Conservation (phyloP, 2,329 filamentous ascomycete species). For the Sporothrix brunneoviolacea region DNA sequence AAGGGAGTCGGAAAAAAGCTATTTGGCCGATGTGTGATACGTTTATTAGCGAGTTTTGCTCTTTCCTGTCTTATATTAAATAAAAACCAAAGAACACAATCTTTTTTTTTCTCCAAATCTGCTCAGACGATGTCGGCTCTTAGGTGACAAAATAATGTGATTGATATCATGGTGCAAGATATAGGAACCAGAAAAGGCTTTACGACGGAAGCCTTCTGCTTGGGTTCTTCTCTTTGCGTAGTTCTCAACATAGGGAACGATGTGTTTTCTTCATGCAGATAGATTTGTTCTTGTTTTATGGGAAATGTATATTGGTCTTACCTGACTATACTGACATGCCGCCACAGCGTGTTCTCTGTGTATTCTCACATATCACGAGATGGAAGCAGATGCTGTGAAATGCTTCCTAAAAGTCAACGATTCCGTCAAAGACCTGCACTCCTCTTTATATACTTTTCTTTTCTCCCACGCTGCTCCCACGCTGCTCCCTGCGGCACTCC, state of each 20-base stretch:
- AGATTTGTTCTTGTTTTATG: not conserved
- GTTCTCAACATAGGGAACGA: constrained; percentile 19
- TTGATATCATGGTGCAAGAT: constrained; percentile 12
- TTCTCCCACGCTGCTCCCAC: too few species aligned
- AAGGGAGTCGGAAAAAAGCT: not conserved
- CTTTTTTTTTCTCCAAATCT: not conserved
- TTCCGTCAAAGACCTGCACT: too few species aligned
- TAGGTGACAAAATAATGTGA: constrained; percentile 14
- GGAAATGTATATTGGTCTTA: too few species aligned
- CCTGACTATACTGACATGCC: too few species aligned
- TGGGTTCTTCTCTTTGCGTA: not conserved
- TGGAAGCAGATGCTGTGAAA: too few species aligned
- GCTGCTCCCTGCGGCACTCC: too few species aligned
- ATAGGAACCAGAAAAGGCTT: not conserved
- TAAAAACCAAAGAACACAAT: not conserved
- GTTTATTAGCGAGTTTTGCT: constrained; percentile 10
- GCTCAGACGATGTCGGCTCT: constrained; percentile 22
- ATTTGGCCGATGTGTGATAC: too few species aligned
- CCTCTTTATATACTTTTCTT: constrained; percentile 5
- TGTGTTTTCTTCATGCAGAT: constrained; percentile 16
- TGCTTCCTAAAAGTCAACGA: too few species aligned
- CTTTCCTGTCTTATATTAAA: not conserved
- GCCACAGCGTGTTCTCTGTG: too few species aligned
- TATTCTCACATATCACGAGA: too few species aligned
- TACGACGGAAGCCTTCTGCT: not conserved